Base-by-base conservation (phyloP, 78 protist species). In the Cavenderia fasciculata region DNA sequence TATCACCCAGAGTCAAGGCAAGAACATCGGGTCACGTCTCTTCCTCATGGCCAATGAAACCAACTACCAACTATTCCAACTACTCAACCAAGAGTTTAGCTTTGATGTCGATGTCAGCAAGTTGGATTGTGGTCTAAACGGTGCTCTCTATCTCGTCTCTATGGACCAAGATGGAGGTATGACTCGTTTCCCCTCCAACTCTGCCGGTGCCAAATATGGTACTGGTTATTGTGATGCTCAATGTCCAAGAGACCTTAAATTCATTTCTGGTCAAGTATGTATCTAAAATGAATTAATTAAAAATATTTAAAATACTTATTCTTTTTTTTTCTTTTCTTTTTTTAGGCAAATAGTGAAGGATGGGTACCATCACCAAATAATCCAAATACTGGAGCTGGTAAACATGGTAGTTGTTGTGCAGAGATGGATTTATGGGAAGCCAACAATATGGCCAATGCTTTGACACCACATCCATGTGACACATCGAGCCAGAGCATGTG, bases 371-470 rank as follows among this genome's bases (percentile, higher is more conserved):
- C 75, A 46, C 40, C 54, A 29, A 85, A 56, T 25, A 70, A 85
- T 62, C 71, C 77, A 62, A 87, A 87, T 23, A 62, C 65, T 59
- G 94, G 73, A 36, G 19, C n/a, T 27, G 95, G 95, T 41, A n/a
- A 47, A 29, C 84, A 43, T 38, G 95, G 95, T 40, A 41, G 93
- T 10, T 92, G 95, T 74, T 92, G 95, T 52, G 84, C 78, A 31
- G 94, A 93, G 76, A 93, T 93, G 95, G 95, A 93, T 69, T 65
- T 93, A 34, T 93, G 95, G 95, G 95, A 93, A 71, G 93, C 95
- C 18, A 93, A 93, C 49, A 68, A 31, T 5, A 51, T 90, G 68
- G 92, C 95, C 21, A 70, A 78, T 38, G 95, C 95, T 14, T n/a
- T 69, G 23, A 93, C 95, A 5, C 87, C 95, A 51, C 95, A 93